Base-by-base conservation (phyloP, 176 grass and related monocot species). In the Puccinellia tenuiflora region DNA sequence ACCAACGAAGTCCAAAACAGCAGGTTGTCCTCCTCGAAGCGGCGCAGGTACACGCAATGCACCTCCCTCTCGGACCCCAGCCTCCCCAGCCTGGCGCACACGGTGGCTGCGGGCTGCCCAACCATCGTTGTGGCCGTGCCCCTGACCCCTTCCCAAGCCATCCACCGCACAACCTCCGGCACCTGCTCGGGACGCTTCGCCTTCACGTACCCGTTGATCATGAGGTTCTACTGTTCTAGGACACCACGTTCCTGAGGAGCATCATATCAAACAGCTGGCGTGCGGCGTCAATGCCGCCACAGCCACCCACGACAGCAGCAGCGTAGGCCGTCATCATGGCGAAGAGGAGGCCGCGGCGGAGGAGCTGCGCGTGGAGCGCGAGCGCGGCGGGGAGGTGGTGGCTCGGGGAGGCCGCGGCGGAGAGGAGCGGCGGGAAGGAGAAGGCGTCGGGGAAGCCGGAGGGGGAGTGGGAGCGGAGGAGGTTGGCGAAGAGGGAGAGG, bases 151-250 rank as follows among this genome's bases (percentile, higher is more conserved):
- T 63, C 31, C 39, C 50, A 40, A 0, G 68, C 60, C 89, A 91
- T 91, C 76, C 82, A 47, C 42, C 81, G 85, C 37, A 85, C 66
- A 2, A 91, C 76, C 81, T 91, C 89, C 35, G 88, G 50, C 2
- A 81, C 85, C 71, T 51, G 65, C 56, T 88, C 72, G 0, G 89
- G 85, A 1, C 81, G 56, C 72, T 75, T 86, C 6, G 81, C 81
- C 78, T 73, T 85, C 1, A 91, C 15, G 33, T 78, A 85, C 1
- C 89, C 89, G 5, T 42, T 84, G n/a, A 91, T 88, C 78, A 91
- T 82, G 18, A 91, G 78, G 33, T 85, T n/a, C n/a, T n/a, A n/a
- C n/a, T n/a, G n/a, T n/a, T 91, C 89, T 85, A 91, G 72, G 89
- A 91, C 31, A 91, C 89, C 14, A 14, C 81, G 85, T 91, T 91